Conservation (phyloP, 78 protist genomes). For the slime mould (Dictyostelium discoideum) region DNA sequence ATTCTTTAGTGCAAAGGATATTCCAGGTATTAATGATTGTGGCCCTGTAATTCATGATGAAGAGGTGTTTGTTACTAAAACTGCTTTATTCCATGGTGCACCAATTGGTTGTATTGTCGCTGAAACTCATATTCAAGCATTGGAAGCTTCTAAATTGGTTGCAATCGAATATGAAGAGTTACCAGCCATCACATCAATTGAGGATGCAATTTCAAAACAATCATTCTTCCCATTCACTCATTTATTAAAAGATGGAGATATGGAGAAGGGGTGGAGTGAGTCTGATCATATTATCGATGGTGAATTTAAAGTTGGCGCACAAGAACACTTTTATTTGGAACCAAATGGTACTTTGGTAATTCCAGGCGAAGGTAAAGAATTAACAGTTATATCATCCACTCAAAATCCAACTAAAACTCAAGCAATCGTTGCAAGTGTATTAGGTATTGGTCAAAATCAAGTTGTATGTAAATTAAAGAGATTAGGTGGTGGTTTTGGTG, state of each 20-base stretch:
- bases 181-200: slow-evolving; percentile 86
- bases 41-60: slow-evolving; percentile 91
- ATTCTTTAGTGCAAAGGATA: slow-evolving; percentile 76
- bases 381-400: slow-evolving; percentile 81
- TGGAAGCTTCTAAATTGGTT: slow-evolving; percentile 82
- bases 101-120: slow-evolving; percentile 94
- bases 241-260: slow-evolving; percentile 82
- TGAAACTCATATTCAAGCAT: slow-evolving; percentile 73
- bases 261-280: slow-evolving; percentile 49
- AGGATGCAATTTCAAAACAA: slow-evolving; percentile 88
- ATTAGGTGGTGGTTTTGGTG: slow-evolving; percentile 99
- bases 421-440: slow-evolving; percentile 63
- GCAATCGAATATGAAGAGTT: slow-evolving; percentile 87
- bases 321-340: slow-evolving; percentile 98
- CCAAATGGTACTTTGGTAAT: slow-evolving; percentile 85
- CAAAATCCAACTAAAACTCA: slow-evolving; percentile 93
- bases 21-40: slow-evolving; percentile 72
- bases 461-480: slow-evolving; percentile 85
- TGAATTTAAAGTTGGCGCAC: slow-evolving; percentile 89
- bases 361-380: slow-evolving; percentile 92
- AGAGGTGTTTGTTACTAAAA: slow-evolving; percentile 78
- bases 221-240: slow-evolving; percentile 23
- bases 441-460: slow-evolving; percentile 86
- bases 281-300: slow-evolving; percentile 76
- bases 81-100: slow-evolving; percentile 75